A percentile compares a stretch with the other conserved stretches of the same genome.
phyloP scores from a whole-genome alignment of 495 filamentous ascomycete species.

The Hypoxylon subgilvum region DNA sequence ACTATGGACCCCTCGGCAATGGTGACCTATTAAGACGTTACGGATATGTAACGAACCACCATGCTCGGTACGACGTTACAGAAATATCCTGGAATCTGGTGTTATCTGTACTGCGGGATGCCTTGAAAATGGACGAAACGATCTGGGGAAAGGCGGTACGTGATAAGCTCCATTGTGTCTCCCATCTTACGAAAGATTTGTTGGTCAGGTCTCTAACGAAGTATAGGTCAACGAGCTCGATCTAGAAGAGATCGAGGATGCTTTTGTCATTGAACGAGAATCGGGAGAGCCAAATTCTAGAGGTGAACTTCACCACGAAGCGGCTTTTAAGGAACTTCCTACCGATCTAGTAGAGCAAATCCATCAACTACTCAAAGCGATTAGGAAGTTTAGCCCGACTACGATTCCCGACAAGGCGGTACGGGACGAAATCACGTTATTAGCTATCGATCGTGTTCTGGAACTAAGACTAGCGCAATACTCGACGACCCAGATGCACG shows the following conservation, averaged over 20 bases:
- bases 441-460: conserved; percentile 50
- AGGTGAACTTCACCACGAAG: conserved; percentile 39
- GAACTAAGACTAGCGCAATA: conserved; percentile 61
- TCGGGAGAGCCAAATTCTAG: conserved; percentile 48
- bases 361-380: conserved; percentile 48
- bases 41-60: conserved; percentile 82
- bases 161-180: background rate
- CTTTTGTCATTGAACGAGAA: conserved; percentile 53
- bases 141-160: conserved; percentile 55
- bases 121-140: conserved; percentile 48
- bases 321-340: conserved; percentile 43
- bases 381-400: conserved; percentile 47
- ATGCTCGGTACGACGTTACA: conserved; percentile 78
- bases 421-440: conserved; percentile 47
- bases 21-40: conserved; percentile 85
- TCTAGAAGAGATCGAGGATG: conserved; percentile 51
- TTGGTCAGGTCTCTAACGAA: background rate
- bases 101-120: conserved; percentile 48
- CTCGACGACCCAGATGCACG: conserved; percentile 66
- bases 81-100: conserved; percentile 70
- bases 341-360: conserved; percentile 49
- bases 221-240: conserved; percentile 33
- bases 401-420: conserved; percentile 48
- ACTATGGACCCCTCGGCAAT: conserved; percentile 83
- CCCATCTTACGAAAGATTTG: conserved; percentile 14